Base-by-base conservation (phyloP, 108 stramenopile species). In the Cyclotella cryptica region DNA sequence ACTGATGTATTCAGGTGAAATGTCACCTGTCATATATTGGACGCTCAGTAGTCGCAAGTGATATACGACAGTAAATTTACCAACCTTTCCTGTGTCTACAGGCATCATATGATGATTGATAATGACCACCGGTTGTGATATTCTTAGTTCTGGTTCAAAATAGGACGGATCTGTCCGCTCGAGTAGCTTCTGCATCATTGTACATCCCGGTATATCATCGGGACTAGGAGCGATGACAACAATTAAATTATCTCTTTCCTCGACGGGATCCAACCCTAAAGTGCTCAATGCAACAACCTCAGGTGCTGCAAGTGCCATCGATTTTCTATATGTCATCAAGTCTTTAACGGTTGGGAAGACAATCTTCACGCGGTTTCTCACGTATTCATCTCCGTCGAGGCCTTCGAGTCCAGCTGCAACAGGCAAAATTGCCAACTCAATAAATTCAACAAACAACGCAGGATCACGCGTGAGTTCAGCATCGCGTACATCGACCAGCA, bases 401-500 rank as follows among this genome's bases (percentile, higher is more conserved):
- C 95, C 93, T 74, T 96, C 90, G n/a, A 93, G 59, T 47, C 94
- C 92, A n/a, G 92, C 94, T 19, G 92, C 95, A 30, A 93, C 87
- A 0, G 96, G 96, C 18, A 93, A 75, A 62, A 94, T 89, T 52
- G 92, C 87, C 52, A 93, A 79, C 71, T 96, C 93, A 54, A 96
- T 85, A 58, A 94, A 94, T 67, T 96, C 92, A 5, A 94, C 91
- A 71, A 96, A 80, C 15, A 89, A 79, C 41, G 91, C 84, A 9
- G 88, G 86, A 82, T 96, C 91, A 30, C 79, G 72, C 26, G 85
- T 88, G 30, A 96, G 78, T 63, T 96, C 96, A 15, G 93, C 91
- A 85, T 96, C 96, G 8, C 93, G 82, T n/a, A 96, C 92, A 80
- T 96, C 96, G 12, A 96, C 92, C 57, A 96, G 43, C 92, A 96